Evolutionary conservation across 2,329 filamentous ascomycete species (phyloP), one percentile per base, ranked within the genome.

Genomic region (Talaromyces funiculosus): DNA sequence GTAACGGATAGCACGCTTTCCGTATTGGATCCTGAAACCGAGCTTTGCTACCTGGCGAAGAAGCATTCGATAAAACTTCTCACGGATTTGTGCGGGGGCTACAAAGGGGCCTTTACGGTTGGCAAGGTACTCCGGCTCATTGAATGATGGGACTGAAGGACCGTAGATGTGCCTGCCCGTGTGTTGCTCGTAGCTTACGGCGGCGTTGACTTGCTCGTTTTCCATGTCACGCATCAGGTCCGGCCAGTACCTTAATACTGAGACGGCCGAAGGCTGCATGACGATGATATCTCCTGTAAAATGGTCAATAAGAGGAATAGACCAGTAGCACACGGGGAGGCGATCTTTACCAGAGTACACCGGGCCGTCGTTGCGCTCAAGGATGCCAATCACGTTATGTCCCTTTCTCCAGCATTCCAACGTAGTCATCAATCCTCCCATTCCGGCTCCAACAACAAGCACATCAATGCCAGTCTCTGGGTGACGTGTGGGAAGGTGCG

Each of bases 371-470:
- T 53, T 53, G 9, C 47, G 26, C 16, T 53, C 47, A 14, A 53
- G 47, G 14, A 53, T 53, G n/a, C 47, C 47, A 10, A 53, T 6
- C 7, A 53, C 14, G 16, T 53, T 53, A 53, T 53, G 47, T 18
- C 47, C 47, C 14, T 53, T 53, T 53, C 47, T 53, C 47, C 47
- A 53, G 8, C 47, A 53, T 18, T 53, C 47, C 47, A 53, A 18
- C 14, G 47, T 16, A 2, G 47, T 53, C 47, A 53, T 65, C 20
- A 74, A 61, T 3, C 72, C 71, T 16, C 69, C 70, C 9, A 74
- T 73, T 4, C 72, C 72, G 18, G 71, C 71, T 16, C 72, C 72
- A n/a, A 68, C 67, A 53, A 74, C 69, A 16, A 45, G 42, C 10
- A 45, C 42, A 45, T 45, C 12, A 16, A 45, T 16, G 6, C 12